Evolutionary conservation across 108 stramenopile genomes (phyloP).

Genomic region (Mediolabrus comicus): DNA sequence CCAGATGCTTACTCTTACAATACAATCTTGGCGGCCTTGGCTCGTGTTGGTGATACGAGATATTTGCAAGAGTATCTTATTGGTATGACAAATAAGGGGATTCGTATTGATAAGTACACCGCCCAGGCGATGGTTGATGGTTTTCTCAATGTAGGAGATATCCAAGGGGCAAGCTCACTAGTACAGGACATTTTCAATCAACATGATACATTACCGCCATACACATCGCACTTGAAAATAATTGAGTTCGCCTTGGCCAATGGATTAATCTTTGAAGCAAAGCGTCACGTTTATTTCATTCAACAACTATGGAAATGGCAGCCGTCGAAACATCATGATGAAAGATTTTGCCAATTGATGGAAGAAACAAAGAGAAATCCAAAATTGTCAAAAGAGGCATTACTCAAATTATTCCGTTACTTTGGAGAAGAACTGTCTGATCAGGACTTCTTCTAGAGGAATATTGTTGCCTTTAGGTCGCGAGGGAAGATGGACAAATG

Average conservation of each 20-base stretch:
- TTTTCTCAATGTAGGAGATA: constrained; percentile 73
- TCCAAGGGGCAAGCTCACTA: constrained; percentile 53
- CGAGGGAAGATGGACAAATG: too few species aligned
- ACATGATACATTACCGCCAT: constrained; percentile 76
- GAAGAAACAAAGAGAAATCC: constrained; percentile 65
- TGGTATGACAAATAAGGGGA: constrained; percentile 58
- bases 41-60: constrained; percentile 55
- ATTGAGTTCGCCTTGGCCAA: constrained; percentile 73
- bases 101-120: constrained; percentile 63
- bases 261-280: constrained; percentile 74
- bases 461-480: too few species aligned
- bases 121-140: constrained; percentile 72
- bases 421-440: constrained; percentile 75
- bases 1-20: constrained; percentile 76
- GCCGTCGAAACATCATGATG: constrained; percentile 60
- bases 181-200: constrained; percentile 83
- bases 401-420: constrained; percentile 77
- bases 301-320: constrained; percentile 85
- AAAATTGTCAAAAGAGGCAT: constrained; percentile 64
- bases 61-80: constrained; percentile 65
- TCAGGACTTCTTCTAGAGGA: constrained; percentile 66
- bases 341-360: constrained; percentile 55
- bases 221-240: constrained; percentile 84
- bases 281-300: constrained; percentile 82
- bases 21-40: constrained; percentile 64